Percentiles rank a stretch among this genome's conserved stretches.
Evolutionary conservation across 441 rosid species (phyloP).

Genomic region (Daphne laureola): DNA sequence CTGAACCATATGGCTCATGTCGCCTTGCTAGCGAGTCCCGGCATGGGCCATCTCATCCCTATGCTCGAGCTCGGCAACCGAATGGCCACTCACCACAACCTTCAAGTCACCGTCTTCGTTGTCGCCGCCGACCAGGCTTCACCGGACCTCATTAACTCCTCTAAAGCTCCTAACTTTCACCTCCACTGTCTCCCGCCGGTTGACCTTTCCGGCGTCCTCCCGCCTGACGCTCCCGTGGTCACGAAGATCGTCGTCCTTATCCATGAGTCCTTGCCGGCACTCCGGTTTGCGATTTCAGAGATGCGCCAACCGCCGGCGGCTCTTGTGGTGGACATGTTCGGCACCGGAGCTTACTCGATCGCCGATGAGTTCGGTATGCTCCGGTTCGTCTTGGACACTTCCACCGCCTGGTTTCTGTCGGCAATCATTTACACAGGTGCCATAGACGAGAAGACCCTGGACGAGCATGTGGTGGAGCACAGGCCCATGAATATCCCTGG

Average conservation of each 20-base stretch:
- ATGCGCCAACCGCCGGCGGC: conserved; percentile 15
- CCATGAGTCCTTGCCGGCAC: conserved; percentile 8
- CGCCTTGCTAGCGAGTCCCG: conserved; percentile 22
- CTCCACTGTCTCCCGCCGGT: conserved; percentile 17
- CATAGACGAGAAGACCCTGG: too few species aligned
- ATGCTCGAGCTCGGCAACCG: conserved; percentile 24
- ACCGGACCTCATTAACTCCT: neutral
- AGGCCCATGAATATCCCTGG: conserved; percentile 49
- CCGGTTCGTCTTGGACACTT: conserved; percentile 31
- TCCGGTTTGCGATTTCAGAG: conserved; percentile 14
- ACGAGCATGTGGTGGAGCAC: conserved; percentile 23
- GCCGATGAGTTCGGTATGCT: conserved; percentile 37
- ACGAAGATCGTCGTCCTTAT: conserved; percentile 10
- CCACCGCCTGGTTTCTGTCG: conserved; percentile 39
- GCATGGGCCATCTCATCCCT: conserved; percentile 31
- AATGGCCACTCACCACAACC: conserved; percentile 16
- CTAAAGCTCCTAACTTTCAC: conserved; percentile 4
- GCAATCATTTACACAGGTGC: conserved; percentile 31
- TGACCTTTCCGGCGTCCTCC: conserved; percentile 7
- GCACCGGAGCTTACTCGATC: conserved; percentile 19
- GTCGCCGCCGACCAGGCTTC: conserved; percentile 2
- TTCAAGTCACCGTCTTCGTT: conserved; percentile 19
- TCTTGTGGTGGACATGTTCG: conserved; percentile 24
- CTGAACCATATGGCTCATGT: conserved; percentile 12
- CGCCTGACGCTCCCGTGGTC: neutral